Evolutionary conservation across 257 asterid genomes (phyloP).

Genomic region (Nicotiana tomentosiformis): DNA sequence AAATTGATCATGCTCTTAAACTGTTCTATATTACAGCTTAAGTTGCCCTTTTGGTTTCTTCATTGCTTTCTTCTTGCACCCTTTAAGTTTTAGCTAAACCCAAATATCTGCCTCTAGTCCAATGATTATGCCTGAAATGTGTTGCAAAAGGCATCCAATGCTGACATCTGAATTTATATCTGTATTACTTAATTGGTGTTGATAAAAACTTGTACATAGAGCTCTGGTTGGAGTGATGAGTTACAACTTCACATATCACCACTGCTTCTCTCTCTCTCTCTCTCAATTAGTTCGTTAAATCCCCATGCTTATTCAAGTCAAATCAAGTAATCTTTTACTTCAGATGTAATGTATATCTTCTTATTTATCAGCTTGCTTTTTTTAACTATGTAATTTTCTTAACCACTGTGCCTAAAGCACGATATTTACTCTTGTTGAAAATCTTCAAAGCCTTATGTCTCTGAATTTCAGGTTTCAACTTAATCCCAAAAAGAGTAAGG

Average conservation of each 20-base stretch:
- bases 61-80: background rate
- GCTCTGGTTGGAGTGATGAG: background rate
- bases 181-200: background rate
- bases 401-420: background rate
- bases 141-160: background rate
- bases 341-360: slow-evolving; percentile 2
- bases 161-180: background rate
- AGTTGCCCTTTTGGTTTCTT: background rate
- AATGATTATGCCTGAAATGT: background rate
- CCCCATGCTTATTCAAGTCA: slow-evolving; percentile 5
- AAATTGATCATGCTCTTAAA: background rate
- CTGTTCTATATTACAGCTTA: background rate
- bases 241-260: background rate
- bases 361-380: background rate
- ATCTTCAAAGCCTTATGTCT: background rate
- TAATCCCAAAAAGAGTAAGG: slow-evolving; percentile 67
- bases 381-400: background rate
- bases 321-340: background rate
- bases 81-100: background rate
- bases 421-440: background rate
- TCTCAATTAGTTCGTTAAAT: background rate
- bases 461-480: slow-evolving; percentile 63
- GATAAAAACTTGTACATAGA: background rate
- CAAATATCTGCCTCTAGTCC: background rate
- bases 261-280: background rate